Evolutionary conservation across 257 asterid genomes (phyloP), one percentile per base, ranked within the genome.

Genomic region (Penstemon newberryi): DNA sequence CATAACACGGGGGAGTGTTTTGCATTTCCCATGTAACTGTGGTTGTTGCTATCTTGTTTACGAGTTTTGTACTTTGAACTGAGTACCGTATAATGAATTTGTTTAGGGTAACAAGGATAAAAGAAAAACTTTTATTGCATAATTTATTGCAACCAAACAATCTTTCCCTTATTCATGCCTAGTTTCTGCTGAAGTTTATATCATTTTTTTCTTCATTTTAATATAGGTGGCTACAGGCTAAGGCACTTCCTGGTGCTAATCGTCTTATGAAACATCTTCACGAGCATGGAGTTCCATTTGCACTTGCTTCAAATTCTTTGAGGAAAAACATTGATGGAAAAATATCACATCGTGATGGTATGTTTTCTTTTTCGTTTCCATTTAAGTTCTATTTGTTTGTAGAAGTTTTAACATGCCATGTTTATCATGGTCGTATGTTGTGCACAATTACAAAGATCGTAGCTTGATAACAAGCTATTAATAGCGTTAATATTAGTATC

Each of bases 171-270:
- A 49, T 52, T 52, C 69, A 25, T 15, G 60, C 44, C 40, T 43
- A 60, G 3, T 57, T 49, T 55, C 15, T 33, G 53, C 19, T 3
- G 10, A 8, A 11, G 8, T 51, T 19, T 56, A 39, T 67, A 65
- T 54, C 45, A 36, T 52, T 44, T 58, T 63, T 6, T 49, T 10
- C 18, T 15, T 5, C 44, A 15, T 75, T 70, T 73, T 8, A 15
- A 43, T 77, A 5, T 64, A 92, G 98, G 84, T 87, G 95, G 96
- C 60, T 56, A 70, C 74, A 77, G 76, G 86, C 96, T 4, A 87
- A 85, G 75, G 80, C 92, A 52, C 95, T 92, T 77, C 98, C 98
- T 13, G 96, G 96, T 57, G 98, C 85, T 50, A 85, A 86, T 71
- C 96, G 96, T 44, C 86, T 92, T 18, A 83, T 92, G 86, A 72